Base-by-base conservation (phyloP, 345 rosid species). In the Brassica carinata region DNA sequence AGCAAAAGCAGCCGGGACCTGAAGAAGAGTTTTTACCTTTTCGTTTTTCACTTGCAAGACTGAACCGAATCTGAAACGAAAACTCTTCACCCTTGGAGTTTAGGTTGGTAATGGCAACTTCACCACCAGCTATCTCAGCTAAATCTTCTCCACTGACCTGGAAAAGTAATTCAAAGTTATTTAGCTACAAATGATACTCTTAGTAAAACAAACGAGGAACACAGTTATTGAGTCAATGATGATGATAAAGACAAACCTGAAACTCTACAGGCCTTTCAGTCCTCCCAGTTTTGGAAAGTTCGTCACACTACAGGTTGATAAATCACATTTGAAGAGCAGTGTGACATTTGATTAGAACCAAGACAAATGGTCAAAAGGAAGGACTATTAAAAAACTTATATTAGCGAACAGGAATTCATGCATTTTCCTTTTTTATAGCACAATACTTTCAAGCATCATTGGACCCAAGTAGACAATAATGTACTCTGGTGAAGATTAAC, bases 111-210 rank as follows among this genome's bases (percentile, higher is more conserved):
- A 80, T 79, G 64, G 90, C 91, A 80, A 85, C 87, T 82, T 90
- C 90, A 17, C 94, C 92, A 19, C 92, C 90, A 26, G 74, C 70
- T 74, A 88, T 62, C 82, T 83, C 98, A 74, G 93, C 88, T 84
- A 93, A 82, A 82, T 90, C 82, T 26, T 72, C 81, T 81, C 86
- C 92, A 87, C 84, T 85, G 69, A 91, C 93, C 96, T 91, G 80
- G 10, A 77, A 69, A 66, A 9, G 63, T 23, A 5, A 19, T 87
- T 85, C 78, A 71, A 23, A 33, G 10, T 51, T 76, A 57, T 36
- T 34, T 36, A 71, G 71, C 70, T 30, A 33, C 64, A 62, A 19
- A 45, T 45, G 70, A 15, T 27, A 57, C 26, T 40, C 62, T 77
- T 40, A 5, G 38, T 30, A 29, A 59, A 29, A 58, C 7, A 19